Percentiles rank a stretch among this genome's conserved stretches.
Evolutionary conservation across 371 early-diverging fungal species (phyloP).

Genomic region (Lichtheimia corymbifera): DNA sequence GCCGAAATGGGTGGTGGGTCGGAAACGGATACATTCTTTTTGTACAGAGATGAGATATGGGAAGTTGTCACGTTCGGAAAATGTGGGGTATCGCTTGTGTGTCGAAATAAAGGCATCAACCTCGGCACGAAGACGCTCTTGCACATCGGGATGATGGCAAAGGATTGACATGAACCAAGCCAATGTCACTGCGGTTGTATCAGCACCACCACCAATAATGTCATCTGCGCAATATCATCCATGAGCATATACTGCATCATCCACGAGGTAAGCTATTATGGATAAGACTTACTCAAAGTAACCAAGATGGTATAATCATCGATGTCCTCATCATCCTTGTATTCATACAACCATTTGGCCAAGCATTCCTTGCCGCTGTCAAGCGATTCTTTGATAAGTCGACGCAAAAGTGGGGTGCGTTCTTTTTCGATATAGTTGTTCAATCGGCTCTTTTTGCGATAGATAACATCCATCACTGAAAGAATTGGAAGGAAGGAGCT

Average conservation of each 20-base stretch:
- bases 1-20: slow-evolving; percentile 16
- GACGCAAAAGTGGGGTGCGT: slow-evolving; percentile 11
- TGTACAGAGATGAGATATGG: slow-evolving; percentile 22
- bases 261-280: neutral
- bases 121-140: slow-evolving; percentile 16
- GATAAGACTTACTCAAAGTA: slow-evolving; percentile 21
- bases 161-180: slow-evolving; percentile 19
- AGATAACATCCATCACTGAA: slow-evolving; percentile 5
- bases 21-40: slow-evolving; percentile 27
- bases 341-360: slow-evolving; percentile 15
- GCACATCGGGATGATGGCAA: slow-evolving; percentile 21
- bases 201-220: slow-evolving; percentile 25
- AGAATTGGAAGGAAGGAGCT: slow-evolving; percentile 20
- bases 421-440: slow-evolving; percentile 8
- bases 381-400: slow-evolving; percentile 14
- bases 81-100: slow-evolving; percentile 18
- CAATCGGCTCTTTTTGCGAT: slow-evolving; percentile 10
- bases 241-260: neutral
- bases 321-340: slow-evolving; percentile 11
- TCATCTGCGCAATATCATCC: no score
- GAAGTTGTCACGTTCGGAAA: slow-evolving; percentile 16
- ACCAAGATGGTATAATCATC: slow-evolving; percentile 22
- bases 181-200: slow-evolving; percentile 18
- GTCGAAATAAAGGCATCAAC: slow-evolving; percentile 15
- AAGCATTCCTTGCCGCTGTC: slow-evolving; percentile 18